Conservation (phyloP, 169 alveolate species). For the Babesia divergens region DNA sequence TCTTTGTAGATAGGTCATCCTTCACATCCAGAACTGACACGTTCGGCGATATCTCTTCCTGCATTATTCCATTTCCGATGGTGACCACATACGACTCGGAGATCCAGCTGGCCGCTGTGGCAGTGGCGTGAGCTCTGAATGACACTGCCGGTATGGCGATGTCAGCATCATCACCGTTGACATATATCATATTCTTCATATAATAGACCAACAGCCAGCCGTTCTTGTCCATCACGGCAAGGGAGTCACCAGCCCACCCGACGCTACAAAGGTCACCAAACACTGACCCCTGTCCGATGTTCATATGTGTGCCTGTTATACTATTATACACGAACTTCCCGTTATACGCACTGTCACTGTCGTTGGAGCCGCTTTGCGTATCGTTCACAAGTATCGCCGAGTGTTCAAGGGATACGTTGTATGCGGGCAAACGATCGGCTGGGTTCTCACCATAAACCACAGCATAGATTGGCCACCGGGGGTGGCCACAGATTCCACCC, state of each 20-base stretch:
- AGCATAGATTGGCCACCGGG: constrained; percentile 49
- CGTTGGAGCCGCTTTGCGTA: constrained; percentile 1
- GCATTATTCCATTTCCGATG: constrained; percentile 35
- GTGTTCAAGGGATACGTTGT: constrained; percentile 54
- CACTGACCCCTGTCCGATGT: constrained; percentile 32
- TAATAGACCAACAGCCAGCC: constrained; percentile 56
- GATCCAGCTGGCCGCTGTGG: constrained; percentile 33
- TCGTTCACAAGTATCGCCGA: constrained; percentile 20
- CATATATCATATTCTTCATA: constrained; percentile 33
- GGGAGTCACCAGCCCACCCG: constrained; percentile 54
- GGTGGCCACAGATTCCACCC: constrained; percentile 56
- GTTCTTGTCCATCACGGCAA: constrained; percentile 31
- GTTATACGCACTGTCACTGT: background rate
- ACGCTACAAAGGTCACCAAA: constrained; percentile 51
- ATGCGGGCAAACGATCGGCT: constrained; percentile 28
- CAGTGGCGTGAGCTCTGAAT: constrained; percentile 44
- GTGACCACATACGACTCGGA: constrained; percentile 45
- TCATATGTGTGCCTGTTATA: background rate
- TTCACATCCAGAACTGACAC: constrained; percentile 10
- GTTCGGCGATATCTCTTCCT: constrained; percentile 11
- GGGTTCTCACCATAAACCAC: constrained; percentile 45
- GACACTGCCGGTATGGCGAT: constrained; percentile 40
- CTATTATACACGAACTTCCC: background rate
- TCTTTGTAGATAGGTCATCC: background rate
- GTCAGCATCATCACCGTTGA: constrained; percentile 1